Evolutionary conservation across 2,329 filamentous ascomycete species (phyloP), one percentile per base, ranked within the genome.

Genomic region (Pseudogymnoascus sp.): DNA sequence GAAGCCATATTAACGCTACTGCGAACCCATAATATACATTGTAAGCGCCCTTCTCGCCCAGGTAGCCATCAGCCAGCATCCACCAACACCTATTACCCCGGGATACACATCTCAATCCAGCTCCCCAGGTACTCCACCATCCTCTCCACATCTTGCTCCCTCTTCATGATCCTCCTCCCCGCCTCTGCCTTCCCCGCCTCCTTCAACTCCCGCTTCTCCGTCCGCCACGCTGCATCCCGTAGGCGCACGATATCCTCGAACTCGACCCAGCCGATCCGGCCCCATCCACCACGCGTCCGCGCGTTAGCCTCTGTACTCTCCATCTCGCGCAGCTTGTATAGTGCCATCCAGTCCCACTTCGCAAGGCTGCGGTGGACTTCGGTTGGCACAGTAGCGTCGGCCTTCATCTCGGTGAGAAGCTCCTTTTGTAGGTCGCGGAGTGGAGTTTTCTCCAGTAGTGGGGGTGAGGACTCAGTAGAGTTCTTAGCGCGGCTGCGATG

Each of bases 81-180:
- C n/a, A 18, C 4, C 28, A 56, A 34, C 10, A 2, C 28, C 12
- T n/a, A 56, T 60, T 60, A 36, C 68, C 56, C 73, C 23, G 85
- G 85, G 68, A 89, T 87, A 73, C 85, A 89, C 73, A 88, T 87
- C 73, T 97, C 93, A 75, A 97, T 90, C 93, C 93, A 97, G 70
- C 86, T 90, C 65, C 90, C 90, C 56, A 97, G 80, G 75, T 96
- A 93, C 68, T 90, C 89, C 66, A 93, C 80, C 62, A 88, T 78
- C 71, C 86, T 85, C 12, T 81, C 82, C 28, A 60, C 34, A 37
- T 60, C 34, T n/a, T 79, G 77, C 23, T 85, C 84, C 67, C 87
- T 84, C 56, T 60, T 67, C 4, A 66, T 40, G 16, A 65, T 64
- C 38, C 16, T 63, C 14, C 25, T 59, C 66, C 86, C 82, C n/a